phyloP scores from a whole-genome alignment of 139 green algal species.

The Picocystis salinarum region DNA sequence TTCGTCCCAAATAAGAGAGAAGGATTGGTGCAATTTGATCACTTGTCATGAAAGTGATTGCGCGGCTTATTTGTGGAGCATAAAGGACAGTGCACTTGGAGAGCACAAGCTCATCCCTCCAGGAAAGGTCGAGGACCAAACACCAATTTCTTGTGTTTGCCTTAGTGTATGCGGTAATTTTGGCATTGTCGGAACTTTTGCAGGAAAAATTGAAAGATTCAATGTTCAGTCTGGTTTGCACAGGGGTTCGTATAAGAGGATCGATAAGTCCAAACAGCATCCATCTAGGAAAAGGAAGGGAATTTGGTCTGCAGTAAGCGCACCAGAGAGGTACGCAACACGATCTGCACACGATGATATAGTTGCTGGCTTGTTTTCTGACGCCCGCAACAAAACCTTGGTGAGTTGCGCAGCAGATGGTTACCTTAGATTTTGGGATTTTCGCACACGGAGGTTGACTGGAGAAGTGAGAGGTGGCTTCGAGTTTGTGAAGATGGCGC shows the following conservation, averaged over 20 bases:
- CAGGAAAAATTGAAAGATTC: slow-evolving; percentile 72
- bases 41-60: slow-evolving; percentile 72
- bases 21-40: slow-evolving; percentile 89
- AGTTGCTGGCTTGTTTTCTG: slow-evolving; percentile 36
- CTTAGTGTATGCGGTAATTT: slow-evolving; percentile 88
- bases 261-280: slow-evolving; percentile 32
- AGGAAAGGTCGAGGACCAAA: slow-evolving; percentile 2
- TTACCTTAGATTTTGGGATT: slow-evolving; percentile 59
- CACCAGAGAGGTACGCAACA: not conserved
- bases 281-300: not conserved
- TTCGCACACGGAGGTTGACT: slow-evolving; percentile 31
- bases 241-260: slow-evolving; percentile 10
- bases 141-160: slow-evolving; percentile 37
- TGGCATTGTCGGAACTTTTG: slow-evolving; percentile 57
- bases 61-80: slow-evolving; percentile 73
- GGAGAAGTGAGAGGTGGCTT: slow-evolving; percentile 6
- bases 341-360: slow-evolving; percentile 39
- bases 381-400: slow-evolving; percentile 55
- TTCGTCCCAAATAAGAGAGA: slow-evolving; percentile 48
- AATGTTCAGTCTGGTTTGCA: slow-evolving; percentile 75
- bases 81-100: slow-evolving; percentile 27
- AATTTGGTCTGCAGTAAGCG: not conserved
- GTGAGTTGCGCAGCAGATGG: too few species aligned
- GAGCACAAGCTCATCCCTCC: slow-evolving; percentile 19
- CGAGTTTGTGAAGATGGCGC: not conserved